Base-by-base conservation (phyloP, 805 yeast species). In the Wickerhamomyces alni region DNA sequence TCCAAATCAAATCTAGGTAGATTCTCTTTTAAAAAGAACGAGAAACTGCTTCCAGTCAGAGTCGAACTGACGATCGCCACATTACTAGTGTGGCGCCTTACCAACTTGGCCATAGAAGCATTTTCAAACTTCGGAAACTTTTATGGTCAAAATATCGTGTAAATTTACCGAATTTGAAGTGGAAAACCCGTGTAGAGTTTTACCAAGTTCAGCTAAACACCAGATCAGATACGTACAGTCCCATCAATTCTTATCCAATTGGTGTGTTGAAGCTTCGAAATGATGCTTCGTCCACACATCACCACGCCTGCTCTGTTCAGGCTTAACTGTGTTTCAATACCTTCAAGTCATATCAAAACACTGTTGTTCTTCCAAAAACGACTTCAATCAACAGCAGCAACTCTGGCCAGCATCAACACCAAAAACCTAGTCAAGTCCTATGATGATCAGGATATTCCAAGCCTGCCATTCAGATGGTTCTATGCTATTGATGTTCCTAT, bases 51-150 rank as follows among this genome's bases (percentile, higher is more conserved):
- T 69, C 76, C 74, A 75, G 74, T 77, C 80, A 75, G 81, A 75
- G 66, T 75, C 74, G 82, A 75, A 75, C 82, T 75, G 80, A 78
- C 77, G 84, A 78, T 79, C 83, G 78, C 77, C 72, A 78, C 85
- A 78, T 77, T 79, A 79, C 83, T 77, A 78, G 84, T 78, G 83
- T 79, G 71, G 76, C 84, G 85, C 85, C 81, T 80, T 77, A 78
- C 84, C 85, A 76, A 66, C 74, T 70, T 67, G 73, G 74, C 74
- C 74, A 69, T 67, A 68, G 65, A 67, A 69, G 73, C 71, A 9
- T 9, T 6, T 28, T 28, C 31, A 18, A 28, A 28, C 6, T 9
- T n/a, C 11, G 18, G 15, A 28, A 26, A 28, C n/a, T n/a, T n/a
- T n/a, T n/a, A n/a, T n/a, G n/a, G n/a, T n/a, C n/a, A n/a, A n/a